phyloP scores from a whole-genome alignment of 2,329 filamentous ascomycete genomes.

The Teratosphaeria destructans region DNA sequence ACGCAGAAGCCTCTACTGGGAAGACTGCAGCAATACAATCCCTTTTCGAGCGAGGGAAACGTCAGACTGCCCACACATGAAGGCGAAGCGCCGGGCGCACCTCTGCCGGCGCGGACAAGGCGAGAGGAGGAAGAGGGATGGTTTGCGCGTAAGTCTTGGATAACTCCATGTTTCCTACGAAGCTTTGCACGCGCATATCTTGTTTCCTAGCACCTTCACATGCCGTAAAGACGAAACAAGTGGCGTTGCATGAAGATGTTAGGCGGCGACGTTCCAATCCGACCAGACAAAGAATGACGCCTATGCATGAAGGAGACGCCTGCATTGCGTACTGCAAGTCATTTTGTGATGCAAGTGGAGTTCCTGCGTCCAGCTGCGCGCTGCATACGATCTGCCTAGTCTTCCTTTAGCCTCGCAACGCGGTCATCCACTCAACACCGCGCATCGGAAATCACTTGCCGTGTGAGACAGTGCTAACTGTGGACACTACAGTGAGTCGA shows the following conservation, averaged over 20 bases:
- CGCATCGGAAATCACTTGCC: slow-evolving; percentile 9
- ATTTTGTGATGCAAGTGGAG: slow-evolving; percentile 6
- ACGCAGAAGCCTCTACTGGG: slow-evolving; percentile 74
- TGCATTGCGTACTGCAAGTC: slow-evolving; percentile 2
- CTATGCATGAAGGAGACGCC: not conserved
- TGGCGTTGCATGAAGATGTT: not conserved
- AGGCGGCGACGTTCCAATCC: not conserved
- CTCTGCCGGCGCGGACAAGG: slow-evolving; percentile 70
- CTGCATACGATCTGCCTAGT: not conserved
- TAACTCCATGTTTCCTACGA: not conserved
- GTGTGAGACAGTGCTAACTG: slow-evolving; percentile 25
- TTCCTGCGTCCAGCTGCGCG: slow-evolving; percentile 18
- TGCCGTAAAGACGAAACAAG: not conserved
- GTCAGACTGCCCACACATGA: slow-evolving; percentile 82
- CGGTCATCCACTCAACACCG: not conserved
- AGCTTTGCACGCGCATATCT: not conserved
- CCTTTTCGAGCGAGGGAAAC: slow-evolving; percentile 78
- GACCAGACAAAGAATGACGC: not conserved
- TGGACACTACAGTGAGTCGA: slow-evolving; percentile 63
- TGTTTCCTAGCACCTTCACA: not conserved
- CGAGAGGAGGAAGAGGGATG: slow-evolving; percentile 92
- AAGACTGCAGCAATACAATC: slow-evolving; percentile 74
- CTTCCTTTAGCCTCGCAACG: not conserved
- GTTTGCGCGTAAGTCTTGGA: slow-evolving; percentile 72
- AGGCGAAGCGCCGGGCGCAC: slow-evolving; percentile 61